phyloP scores from a whole-genome alignment of 305 asterid species.

The Fraxinus floribunda region DNA sequence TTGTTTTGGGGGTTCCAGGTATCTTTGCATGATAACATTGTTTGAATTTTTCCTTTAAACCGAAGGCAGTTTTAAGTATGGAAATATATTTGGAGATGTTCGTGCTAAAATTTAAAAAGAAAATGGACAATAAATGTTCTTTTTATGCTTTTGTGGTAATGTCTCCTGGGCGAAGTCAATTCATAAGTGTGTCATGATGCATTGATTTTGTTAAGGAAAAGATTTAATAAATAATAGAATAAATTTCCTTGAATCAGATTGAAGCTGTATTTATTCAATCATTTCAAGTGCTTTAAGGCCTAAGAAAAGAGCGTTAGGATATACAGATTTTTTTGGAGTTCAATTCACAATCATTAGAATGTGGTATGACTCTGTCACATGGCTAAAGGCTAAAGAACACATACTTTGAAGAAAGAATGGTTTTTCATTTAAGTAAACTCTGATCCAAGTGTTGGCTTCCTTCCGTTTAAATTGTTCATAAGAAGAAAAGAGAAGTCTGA shows the following conservation, averaged over 20 bases:
- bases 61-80: neutral
- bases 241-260: neutral
- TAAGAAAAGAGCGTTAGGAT: neutral
- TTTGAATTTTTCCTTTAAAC: neutral
- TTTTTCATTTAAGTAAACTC: neutral
- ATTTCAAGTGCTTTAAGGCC: neutral
- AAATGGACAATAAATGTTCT: neutral
- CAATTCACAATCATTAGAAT: neutral
- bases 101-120: neutral
- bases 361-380: neutral
- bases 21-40: constrained; percentile 17
- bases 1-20: constrained; percentile 97
- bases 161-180: neutral
- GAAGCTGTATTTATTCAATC: neutral
- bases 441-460: neutral
- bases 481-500: neutral
- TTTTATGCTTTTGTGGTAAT: neutral
- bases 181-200: neutral
- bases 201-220: neutral
- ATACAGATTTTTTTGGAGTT: neutral
- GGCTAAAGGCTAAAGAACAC: neutral
- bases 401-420: neutral
- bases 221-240: neutral
- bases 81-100: neutral
- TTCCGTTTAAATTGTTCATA: neutral